Evolutionary conservation across 1,284 basidiomycete species (phyloP), one percentile per base, ranked within the genome.

Genomic region (Cryptococcus depauperatus): DNA sequence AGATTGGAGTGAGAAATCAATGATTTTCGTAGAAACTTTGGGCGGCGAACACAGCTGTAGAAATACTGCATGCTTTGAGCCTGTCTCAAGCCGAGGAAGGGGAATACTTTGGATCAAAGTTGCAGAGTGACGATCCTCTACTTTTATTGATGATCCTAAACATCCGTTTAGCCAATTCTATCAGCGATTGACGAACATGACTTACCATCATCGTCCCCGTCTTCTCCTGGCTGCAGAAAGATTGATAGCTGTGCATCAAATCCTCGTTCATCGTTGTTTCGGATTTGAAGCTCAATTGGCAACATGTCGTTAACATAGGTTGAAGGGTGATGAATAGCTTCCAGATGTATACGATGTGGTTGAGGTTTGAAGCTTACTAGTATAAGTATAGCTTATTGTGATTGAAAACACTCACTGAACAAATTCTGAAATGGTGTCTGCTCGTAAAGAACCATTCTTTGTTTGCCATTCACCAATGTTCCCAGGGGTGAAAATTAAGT

Each of bases 281-380:
- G 76, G 11, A 90, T 74, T 32, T 77, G 73, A 30, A 92, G 72
- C 14, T 64, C 62, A 50, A 92, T 79, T 0, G 83, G 80, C 57
- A 83, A 83, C 30, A 78, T 74, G 63, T 92, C 89, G 48, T 83
- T 80, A 21, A 90, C 66, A 64, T 83, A 86, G 0, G 85, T 85
- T 0, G 82, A 81, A 0, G 75, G 66, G 1, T 75, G 66, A 52
- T 88, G 80, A 1, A 71, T 65, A 32, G 88, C 58, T 0, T 73
- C 69, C 4, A 86, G 67, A 4, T 70, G 53, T 1, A 91, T 56
- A 0, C 67, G 69, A 54, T 86, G 83, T 0, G 80, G 75, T 21
- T 77, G 77, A 51, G 82, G 75, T 33, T 74, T 76, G 43, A 91
- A 77, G 18, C 84, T 86, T 22, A 4, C 5, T 16, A 10, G 5